Evolutionary conservation across 495 filamentous ascomycete genomes (phyloP), one percentile per base, ranked within the genome.

Genomic region (Aspergillus olivimuriae): DNA sequence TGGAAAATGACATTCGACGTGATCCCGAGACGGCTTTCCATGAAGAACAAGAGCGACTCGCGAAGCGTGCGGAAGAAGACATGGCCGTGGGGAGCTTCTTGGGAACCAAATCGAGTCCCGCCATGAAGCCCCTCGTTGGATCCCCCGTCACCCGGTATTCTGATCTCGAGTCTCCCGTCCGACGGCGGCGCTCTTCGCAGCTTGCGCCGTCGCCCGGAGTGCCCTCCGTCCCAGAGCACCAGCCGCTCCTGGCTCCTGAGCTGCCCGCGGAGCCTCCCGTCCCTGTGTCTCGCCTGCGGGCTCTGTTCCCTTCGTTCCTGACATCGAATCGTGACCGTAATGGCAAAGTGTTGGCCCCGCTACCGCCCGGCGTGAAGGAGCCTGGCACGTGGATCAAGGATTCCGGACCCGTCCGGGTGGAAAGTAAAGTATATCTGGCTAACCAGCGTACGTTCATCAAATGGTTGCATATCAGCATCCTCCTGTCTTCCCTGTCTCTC

Each of bases 401-500:
- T 62, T 73, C 84, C 0, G 90, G 91, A 0, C 87, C 89, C 1
- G 74, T 97, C 24, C 78, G 86, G 40, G 88, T 98, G 30, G 92
- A 98, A 64, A 86, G 87, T 31, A 98, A 98, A 65, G 91, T 98
- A 4, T 98, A 92, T 90, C 84, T 98, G 24, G 92, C 92, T 37
- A 98, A 98, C 60, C 87, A 98, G 67, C 80, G 92, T 34, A 98
- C 92, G 0, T 98, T 95, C 55, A 80, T 98, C 61, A 95, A 95
- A 60, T 98, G 92, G 92, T 84, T 95, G 62, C 89, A 97, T 57
- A 85, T 97, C 50, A 83, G 79, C 41, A 75, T 98, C 18, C 72
- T 97, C 20, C 78, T 97, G 6, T 89, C 88, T 8, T 80, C 78
- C 18, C 62, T 98, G 21, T 86, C 87, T 2, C 68, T 98, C 18